Conservation (phyloP, 2,329 filamentous ascomycete genomes). For the Camptophora hylomeconis region DNA sequence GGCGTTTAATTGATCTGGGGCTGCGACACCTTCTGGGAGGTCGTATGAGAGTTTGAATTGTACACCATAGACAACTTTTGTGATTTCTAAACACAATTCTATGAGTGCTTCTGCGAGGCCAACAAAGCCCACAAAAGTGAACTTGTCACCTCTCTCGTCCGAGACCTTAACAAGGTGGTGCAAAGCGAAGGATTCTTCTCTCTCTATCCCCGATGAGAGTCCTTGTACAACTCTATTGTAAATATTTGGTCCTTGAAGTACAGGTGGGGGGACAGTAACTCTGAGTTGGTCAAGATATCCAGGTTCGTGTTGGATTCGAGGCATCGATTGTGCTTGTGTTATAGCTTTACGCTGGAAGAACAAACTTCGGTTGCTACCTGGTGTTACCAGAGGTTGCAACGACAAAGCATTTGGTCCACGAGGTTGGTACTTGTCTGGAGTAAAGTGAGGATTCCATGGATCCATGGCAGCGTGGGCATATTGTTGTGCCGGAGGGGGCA, state of each 20-base stretch:
- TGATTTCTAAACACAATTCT: slow-evolving; percentile 69
- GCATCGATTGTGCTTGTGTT: slow-evolving; percentile 6
- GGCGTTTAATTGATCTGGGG: slow-evolving; percentile 50
- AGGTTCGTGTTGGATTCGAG: slow-evolving; percentile 4
- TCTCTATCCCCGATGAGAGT: slow-evolving; percentile 62
- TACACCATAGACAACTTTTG: slow-evolving; percentile 66
- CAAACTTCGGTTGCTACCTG: slow-evolving; percentile 57
- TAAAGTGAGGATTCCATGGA: slow-evolving; percentile 29
- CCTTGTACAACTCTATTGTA: slow-evolving; percentile 80
- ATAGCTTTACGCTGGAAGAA: slow-evolving; percentile 44
- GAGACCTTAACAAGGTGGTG: slow-evolving; percentile 94
- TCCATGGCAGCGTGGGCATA: slow-evolving; percentile 31
- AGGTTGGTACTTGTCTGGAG: slow-evolving; percentile 57
- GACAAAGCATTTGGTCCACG: slow-evolving; percentile 48
- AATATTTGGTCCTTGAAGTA: slow-evolving; percentile 71
- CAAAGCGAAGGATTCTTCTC: slow-evolving; percentile 83
- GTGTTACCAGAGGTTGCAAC: slow-evolving; percentile 61
- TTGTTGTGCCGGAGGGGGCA: slow-evolving; percentile 17
- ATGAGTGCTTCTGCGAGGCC: slow-evolving; percentile 78
- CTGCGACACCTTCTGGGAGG: slow-evolving; percentile 36
- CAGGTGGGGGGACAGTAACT: slow-evolving; percentile 21
- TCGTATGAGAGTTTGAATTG: slow-evolving; percentile 70
- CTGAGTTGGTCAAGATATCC: slow-evolving; percentile 11
- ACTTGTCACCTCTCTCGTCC: slow-evolving; percentile 87
- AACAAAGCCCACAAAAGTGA: slow-evolving; percentile 84